These are phyloP conservation scores for Chaetomium sp. DNA, from an alignment of 2,329 filamentous ascomycete genomes.

Conservation along the genomic window DNA sequence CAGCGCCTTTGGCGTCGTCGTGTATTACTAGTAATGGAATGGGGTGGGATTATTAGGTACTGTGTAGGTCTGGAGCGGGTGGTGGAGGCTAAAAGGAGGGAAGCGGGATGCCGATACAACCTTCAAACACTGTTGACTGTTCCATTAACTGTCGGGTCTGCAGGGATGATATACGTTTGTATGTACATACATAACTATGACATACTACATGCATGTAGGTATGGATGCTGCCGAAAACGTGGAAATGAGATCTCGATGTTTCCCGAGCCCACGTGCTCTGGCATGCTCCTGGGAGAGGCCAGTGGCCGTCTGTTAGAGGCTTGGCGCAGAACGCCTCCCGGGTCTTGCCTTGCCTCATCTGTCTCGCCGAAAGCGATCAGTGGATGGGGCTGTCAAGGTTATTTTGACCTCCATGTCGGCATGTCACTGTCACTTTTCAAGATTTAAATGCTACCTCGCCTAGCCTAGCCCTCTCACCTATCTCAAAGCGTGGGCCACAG, in stretches of 20 bases:
- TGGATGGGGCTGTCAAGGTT: not conserved
- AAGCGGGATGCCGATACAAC: not conserved
- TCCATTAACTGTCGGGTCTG: conserved; percentile 2
- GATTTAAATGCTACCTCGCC: not conserved
- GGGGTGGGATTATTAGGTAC: not conserved
- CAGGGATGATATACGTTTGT: not conserved
- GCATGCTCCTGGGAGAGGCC: conserved; percentile 6
- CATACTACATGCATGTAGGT: no score
- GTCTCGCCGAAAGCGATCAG: conserved; percentile 7
- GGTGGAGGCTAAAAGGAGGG: not conserved
- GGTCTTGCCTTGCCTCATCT: not conserved
- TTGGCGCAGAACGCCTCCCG: not conserved
- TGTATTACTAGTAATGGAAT: conserved; percentile 3
- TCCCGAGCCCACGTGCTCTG: conserved; percentile 6
- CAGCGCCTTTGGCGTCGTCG: not conserved
- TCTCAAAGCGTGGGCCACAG: not conserved
- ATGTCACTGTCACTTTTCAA: not conserved
- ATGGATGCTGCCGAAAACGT: not conserved
- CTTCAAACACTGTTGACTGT: not conserved
- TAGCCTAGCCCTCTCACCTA: not conserved
- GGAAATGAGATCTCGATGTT: not conserved
- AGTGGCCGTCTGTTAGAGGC: not conserved
- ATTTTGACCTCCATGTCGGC: not conserved
- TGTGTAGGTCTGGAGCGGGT: not conserved
- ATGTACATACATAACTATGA: no score